These are phyloP conservation scores for Mycena amicta DNA, from an alignment of 768 basidiomycete species.

Conservation along the genomic window DNA sequence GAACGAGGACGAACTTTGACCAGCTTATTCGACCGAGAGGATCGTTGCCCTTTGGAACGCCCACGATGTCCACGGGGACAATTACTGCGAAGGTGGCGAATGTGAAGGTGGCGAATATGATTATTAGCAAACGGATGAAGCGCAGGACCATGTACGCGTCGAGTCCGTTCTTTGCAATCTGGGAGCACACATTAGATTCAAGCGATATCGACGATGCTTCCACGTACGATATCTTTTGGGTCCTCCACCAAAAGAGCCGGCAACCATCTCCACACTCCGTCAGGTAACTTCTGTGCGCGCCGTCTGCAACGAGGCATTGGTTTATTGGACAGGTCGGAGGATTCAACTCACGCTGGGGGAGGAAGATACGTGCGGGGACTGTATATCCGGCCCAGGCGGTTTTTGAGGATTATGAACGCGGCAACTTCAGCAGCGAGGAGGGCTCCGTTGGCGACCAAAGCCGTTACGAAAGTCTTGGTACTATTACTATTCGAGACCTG, in stretches of 20 bases:
- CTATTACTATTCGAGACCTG: constrained; percentile 33
- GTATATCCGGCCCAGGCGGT: constrained; percentile 60
- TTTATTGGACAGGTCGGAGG: not conserved
- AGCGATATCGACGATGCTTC: no score
- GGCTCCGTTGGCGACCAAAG: constrained; percentile 58
- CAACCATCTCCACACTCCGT: constrained; percentile 53
- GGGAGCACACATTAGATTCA: not conserved
- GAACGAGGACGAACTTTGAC: constrained; percentile 46
- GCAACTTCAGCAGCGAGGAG: constrained; percentile 49
- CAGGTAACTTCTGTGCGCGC: constrained; percentile 46
- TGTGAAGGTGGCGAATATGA: constrained; percentile 57
- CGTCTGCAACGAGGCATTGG: constrained; percentile 33
- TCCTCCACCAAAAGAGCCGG: constrained; percentile 45
- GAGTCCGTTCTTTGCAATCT: constrained; percentile 64
- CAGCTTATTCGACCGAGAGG: constrained; percentile 48
- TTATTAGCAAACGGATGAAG: constrained; percentile 63
- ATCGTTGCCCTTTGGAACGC: constrained; percentile 36
- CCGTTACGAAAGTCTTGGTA: constrained; percentile 59
- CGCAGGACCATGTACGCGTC: constrained; percentile 70
- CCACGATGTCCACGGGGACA: constrained; percentile 55
- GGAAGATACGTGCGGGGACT: constrained; percentile 65
- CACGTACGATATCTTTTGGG: constrained; percentile 48
- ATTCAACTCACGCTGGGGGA: constrained; percentile 47
- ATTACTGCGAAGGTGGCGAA: constrained; percentile 64
- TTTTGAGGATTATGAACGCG: constrained; percentile 59